Base-by-base conservation (phyloP, 1,139 yeast species). In the Protomyces arabidopsidicola region DNA sequence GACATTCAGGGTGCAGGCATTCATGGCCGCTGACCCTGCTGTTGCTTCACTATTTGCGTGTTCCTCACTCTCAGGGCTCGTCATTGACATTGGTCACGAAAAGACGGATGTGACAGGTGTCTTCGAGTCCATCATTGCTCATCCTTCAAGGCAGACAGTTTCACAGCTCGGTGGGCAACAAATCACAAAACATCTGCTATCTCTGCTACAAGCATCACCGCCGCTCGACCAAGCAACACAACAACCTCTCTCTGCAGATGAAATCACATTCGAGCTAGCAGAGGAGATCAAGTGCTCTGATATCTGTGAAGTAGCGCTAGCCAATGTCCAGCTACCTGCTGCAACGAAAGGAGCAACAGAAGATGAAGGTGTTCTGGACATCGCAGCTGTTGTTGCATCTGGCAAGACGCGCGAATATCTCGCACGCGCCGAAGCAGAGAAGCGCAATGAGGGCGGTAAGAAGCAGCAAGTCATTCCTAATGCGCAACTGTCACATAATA, bases 341-440 rank as follows among this genome's bases (percentile, higher is more conserved):
- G 73, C 72, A 2, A 66, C 71, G 34, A 79, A 77, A 4, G 76
- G 74, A 18, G 16, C 42, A 36, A n/a, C 16, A 12, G 84, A 81
- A 12, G 87, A 84, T 50, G 95, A 87, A 42, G 93, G 89, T 55
- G 83, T 85, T 2, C 81, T 90, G 60, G 97, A 93, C 74, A 91
- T 93, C 57, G 97, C 97, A 1, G 90, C 90, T 51, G 84, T 90
- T 70, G 95, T 93, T 8, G 84, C 95, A 0, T 85, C 89, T 66
- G 89, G 85, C 10, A 81, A 85, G 68, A 83, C 89, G 1, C 79
- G 87, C 65, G 90, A 86, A 71, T 78, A 85, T 45, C 75, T 87
- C 61, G 87, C 82, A 62, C 83, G 82, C 70, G 79, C 84, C 60
- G 86, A 83, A 69, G 77, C 75, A 64, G 78, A 79, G 64, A 78